Evolutionary conservation across 2,329 filamentous ascomycete species (phyloP).

Genomic region (Periconia sp.): DNA sequence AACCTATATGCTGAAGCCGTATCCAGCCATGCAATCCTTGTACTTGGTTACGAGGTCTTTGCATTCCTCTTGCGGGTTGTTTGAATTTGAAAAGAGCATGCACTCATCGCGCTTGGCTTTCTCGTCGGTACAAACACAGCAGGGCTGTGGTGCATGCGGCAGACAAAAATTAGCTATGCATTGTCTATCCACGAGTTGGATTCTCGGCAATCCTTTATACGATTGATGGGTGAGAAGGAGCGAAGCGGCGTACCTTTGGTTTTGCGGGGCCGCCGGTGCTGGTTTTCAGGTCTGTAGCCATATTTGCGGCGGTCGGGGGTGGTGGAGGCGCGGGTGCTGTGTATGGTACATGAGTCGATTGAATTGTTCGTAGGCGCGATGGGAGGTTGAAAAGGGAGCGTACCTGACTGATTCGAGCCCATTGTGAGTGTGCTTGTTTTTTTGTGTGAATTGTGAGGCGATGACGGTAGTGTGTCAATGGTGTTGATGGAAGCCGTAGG

Average conservation of each 20-base stretch:
- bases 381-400: background rate
- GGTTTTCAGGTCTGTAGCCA: constrained; percentile 49
- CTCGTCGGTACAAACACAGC: constrained; percentile 96
- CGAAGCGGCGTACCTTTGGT: constrained; percentile 41
- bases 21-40: constrained; percentile 87
- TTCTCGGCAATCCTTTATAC: too few species aligned
- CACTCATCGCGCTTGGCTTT: constrained; percentile 93
- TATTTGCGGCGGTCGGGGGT: constrained; percentile 43
- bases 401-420: constrained; percentile 35
- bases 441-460: background rate
- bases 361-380: background rate
- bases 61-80: constrained; percentile 83
- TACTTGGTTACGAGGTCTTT: constrained; percentile 81
- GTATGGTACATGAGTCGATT: constrained; percentile 9
- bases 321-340: constrained; percentile 28
- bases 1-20: constrained; percentile 70
- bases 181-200: too few species aligned
- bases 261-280: constrained; percentile 44
- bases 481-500: constrained; percentile 3
- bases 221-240: background rate
- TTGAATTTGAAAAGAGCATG: constrained; percentile 92
- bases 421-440: constrained; percentile 26
- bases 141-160: constrained; percentile 63
- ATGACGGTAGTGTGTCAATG: background rate
- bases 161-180: too few species aligned